Evolutionary conservation across 495 filamentous ascomycete species (phyloP), one percentile per base, ranked within the genome.

Genomic region (Penicillium alfredii): DNA sequence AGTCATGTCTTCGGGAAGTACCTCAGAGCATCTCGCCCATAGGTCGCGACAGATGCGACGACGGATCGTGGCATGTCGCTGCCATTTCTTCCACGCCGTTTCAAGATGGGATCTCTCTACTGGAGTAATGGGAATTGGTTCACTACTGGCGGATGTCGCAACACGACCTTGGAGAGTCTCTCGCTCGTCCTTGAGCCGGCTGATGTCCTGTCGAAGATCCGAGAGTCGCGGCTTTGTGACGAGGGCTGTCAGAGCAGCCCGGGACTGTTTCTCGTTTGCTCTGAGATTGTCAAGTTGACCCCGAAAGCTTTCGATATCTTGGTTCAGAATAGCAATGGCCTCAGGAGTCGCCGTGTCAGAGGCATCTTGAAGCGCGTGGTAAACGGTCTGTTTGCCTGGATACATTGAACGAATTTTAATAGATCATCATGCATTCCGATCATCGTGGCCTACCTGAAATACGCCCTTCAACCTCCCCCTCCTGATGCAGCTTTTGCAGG

Each of bases 401-500:
- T 30, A 16, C 8, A 37, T 31, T 11, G 25, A 18, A 3, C 25
- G 11, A 16, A 31, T 17, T 29, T 12, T 3, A 4, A 32, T 14
- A 25, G 20, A 22, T 17, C 24, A 25, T 28, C 8, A 6, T 21
- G 4, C n/a, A 16, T 20, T 17, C 38, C 13, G 16, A 27, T 26
- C 35, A 8, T 7, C 11, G 3, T 15, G 28, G 47, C 53, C 38
- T 38, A 78, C 78, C 77, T 29, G 77, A 64, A 12, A 65, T 63
- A 34, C 75, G 72, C 23, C 68, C 73, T 51, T 73, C 74, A 30
- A 84, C 77, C 38, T 75, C 51, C 10, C 72, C 69, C 20, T 64
- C 66, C 40, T 81, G 71, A 29, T 81, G 75, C 52, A 86, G 56
- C 37, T 83, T 78, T 43, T 73, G 77, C 18, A 86, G 56, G 24